Conservation (phyloP, 768 basidiomycete species). For the Suillus fuscotomentosus region DNA sequence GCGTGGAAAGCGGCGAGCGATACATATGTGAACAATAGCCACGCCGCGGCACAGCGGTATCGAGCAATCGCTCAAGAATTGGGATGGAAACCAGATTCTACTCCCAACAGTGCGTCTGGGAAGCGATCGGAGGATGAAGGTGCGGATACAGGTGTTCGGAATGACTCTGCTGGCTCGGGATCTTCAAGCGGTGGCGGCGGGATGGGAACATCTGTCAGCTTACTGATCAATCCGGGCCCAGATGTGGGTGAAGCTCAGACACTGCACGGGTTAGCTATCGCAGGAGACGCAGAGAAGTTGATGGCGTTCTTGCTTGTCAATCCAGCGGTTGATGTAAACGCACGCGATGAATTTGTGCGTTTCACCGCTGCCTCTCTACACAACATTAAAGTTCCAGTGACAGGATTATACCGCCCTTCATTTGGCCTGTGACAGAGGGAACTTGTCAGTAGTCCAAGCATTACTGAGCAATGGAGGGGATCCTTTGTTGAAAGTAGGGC, state of each 20-base stretch:
- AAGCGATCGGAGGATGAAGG: conserved; percentile 14
- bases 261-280: conserved; percentile 65
- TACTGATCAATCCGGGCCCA: conserved; percentile 41
- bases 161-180: conserved; percentile 36
- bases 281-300: conserved; percentile 49
- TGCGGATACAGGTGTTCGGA: conserved; percentile 43
- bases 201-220: conserved; percentile 65
- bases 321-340: conserved; percentile 51
- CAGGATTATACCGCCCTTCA: conserved; percentile 91
- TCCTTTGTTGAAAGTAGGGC: conserved; percentile 53
- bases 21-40: conserved; percentile 39
- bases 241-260: conserved; percentile 38
- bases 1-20: conserved; percentile 63
- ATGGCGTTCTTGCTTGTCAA: conserved; percentile 40
- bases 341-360: conserved; percentile 72
- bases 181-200: conserved; percentile 34
- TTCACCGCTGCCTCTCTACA: not conserved
- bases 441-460: conserved; percentile 50
- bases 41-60: conserved; percentile 63
- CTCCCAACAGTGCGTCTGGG: conserved; percentile 5
- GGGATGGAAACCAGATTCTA: conserved; percentile 58
- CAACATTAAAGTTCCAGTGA: conserved; percentile 5
- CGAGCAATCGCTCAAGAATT: conserved; percentile 63
- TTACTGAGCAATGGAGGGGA: conserved; percentile 70
- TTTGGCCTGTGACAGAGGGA: conserved; percentile 82